Evolutionary conservation across 441 rosid species (phyloP).

Genomic region (Mallotus repandus): DNA sequence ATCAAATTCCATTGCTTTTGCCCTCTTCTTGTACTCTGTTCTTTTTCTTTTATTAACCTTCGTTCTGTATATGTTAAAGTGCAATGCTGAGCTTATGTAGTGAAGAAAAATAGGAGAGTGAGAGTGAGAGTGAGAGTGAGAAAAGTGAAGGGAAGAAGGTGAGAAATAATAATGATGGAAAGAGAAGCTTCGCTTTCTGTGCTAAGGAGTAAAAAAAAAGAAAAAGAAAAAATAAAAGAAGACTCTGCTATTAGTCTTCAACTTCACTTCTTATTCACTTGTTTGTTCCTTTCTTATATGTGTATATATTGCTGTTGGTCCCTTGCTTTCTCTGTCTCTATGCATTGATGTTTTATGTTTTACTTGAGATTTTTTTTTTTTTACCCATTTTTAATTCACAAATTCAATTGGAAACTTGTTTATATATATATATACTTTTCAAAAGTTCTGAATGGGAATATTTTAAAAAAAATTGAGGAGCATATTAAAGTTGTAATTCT

Average conservation of each 20-base stretch:
- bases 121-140: constrained; percentile 5
- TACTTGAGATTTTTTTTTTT: not conserved
- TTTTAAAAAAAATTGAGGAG: too few relatives aligned
- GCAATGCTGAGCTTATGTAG: not conserved
- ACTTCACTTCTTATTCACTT: constrained; percentile 9
- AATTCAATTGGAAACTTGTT: too few relatives aligned
- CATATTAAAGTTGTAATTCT: too few relatives aligned
- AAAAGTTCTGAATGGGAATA: not conserved
- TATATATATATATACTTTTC: not conserved
- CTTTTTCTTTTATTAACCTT: not conserved
- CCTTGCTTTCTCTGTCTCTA: not conserved
- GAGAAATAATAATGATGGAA: constrained; percentile 29
- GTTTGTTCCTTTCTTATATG: not conserved
- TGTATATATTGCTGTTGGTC: not conserved
- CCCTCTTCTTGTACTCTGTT: not conserved
- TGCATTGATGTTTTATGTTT: not conserved
- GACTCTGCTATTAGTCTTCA: not conserved
- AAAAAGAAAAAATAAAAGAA: not conserved
- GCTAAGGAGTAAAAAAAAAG: constrained; percentile 17
- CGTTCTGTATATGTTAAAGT: not conserved
- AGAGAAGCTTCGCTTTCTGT: constrained; percentile 49
- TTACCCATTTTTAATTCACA: not conserved
- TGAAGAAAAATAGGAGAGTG: not conserved
- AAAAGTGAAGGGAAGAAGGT: constrained; percentile 19
- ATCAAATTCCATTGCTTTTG: constrained; percentile 50